Base-by-base conservation (phyloP, 306 rosid species). In the Quercus dentata region DNA sequence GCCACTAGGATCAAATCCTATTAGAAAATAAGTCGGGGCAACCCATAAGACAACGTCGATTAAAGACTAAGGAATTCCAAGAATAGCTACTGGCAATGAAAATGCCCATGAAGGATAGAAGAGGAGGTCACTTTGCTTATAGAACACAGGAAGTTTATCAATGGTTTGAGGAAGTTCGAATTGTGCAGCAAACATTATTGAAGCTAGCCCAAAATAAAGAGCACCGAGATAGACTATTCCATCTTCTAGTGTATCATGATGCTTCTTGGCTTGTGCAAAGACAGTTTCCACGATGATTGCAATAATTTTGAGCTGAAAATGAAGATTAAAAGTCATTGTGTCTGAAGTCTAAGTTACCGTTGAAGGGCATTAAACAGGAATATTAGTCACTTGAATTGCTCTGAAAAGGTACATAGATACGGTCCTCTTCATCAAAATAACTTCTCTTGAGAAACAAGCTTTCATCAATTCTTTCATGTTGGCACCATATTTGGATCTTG, bases 91-190 rank as follows among this genome's bases (percentile, higher is more conserved):
- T 54, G 78, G 78, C 69, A 79, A 14, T 31, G 83, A 73, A 74
- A 51, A 73, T 21, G 78, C 78, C 83, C 83, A 54, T 31, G 83
- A 31, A 2, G 83, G 83, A 31, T 73, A 79, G 69, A 79, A 79
- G 35, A 51, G 74, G 17, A 73, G 83, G 69, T 79, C 74, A 64
- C 83, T 79, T 79, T 79, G 83, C 83, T 74, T 79, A 65, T 79
- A 73, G 74, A 79, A 79, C 18, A 79, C 59, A 38, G 78, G 69
- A 79, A 74, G 83, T 72, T 65, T 79, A 1, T 74, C 69, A 52
- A 79, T 64, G 2, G 33, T 52, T 30, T 21, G 9, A 52, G 83
- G 74, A 73, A 79, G 74, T 74, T 73, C 74, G 56, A 21, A 35
- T 57, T 63, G 63, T 46, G 69, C 78, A 33, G 74, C 27, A 64